phyloP scores from a whole-genome alignment of 1,284 basidiomycete genomes.

The Thelephora terrestris region DNA sequence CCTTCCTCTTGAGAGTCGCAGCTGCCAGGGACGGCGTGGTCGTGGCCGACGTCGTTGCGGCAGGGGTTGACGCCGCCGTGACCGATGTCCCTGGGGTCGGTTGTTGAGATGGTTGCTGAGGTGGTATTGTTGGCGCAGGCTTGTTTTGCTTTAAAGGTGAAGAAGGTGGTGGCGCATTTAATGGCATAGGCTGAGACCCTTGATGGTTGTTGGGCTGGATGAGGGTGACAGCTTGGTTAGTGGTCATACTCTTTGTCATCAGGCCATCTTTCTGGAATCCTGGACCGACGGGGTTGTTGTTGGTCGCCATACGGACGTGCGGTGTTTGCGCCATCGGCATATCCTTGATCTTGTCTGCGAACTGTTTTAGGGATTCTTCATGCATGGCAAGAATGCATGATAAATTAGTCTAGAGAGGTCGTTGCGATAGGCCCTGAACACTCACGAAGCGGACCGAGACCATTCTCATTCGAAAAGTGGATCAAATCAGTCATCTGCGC shows the following conservation, averaged over 20 bases:
- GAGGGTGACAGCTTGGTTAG: slow-evolving; percentile 1
- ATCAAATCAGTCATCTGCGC: slow-evolving; percentile 68
- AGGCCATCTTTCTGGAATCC: slow-evolving; percentile 1
- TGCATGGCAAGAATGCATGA: not conserved
- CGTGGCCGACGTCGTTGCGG: slow-evolving; percentile 21
- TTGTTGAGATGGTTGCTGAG: slow-evolving; percentile 19
- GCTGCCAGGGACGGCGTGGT: slow-evolving; percentile 39
- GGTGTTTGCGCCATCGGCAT: not conserved
- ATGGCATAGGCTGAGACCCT: slow-evolving; percentile 26
- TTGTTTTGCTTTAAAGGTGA: slow-evolving; percentile 47
- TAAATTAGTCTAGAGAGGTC: slow-evolving; percentile 2
- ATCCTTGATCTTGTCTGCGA: slow-evolving; percentile 29
- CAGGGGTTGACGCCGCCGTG: slow-evolving; percentile 20
- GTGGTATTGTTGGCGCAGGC: slow-evolving; percentile 23
- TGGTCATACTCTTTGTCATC: not conserved
- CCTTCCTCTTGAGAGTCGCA: slow-evolving; percentile 40
- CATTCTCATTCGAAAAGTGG: slow-evolving; percentile 40
- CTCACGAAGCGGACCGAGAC: slow-evolving; percentile 56
- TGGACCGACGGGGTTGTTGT: not conserved
- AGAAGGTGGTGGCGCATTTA: slow-evolving; percentile 38
- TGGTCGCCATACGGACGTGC: not conserved
- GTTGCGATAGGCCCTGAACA: slow-evolving; percentile 6
- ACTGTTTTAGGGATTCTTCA: slow-evolving; percentile 32
- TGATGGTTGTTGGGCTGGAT: slow-evolving; percentile 7
- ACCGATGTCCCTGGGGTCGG: slow-evolving; percentile 24